phyloP scores from a whole-genome alignment of 352 stramenopile species.

The Phytophthora vignae region DNA sequence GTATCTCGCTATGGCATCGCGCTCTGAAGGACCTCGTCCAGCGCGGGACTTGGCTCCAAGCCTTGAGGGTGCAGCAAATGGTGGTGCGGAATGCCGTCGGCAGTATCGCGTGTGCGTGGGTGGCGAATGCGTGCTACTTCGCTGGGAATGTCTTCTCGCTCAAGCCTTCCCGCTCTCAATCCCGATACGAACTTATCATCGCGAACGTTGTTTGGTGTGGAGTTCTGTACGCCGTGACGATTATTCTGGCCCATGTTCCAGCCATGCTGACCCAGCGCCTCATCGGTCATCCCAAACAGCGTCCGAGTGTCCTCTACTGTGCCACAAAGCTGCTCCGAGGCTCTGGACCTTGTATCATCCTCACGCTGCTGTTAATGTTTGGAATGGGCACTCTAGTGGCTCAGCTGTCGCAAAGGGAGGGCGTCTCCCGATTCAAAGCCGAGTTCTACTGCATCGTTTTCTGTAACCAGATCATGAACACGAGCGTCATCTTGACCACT shows the following conservation, averaged over 20 bases:
- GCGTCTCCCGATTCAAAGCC: conserved; percentile 29
- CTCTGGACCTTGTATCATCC: conserved; percentile 1
- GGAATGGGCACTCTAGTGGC: conserved; percentile 17
- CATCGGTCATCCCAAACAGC: conserved; percentile 10
- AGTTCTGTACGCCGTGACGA: conserved; percentile 35
- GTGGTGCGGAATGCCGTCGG: conserved; percentile 35
- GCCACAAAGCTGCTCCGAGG: conserved; percentile 11
- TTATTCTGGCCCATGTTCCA: conserved; percentile 30
- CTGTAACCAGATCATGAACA: conserved; percentile 31
- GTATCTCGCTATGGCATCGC: conserved; percentile 19
- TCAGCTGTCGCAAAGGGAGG: background rate
- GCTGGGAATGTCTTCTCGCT: conserved; percentile 37
- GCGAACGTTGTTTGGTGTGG: conserved; percentile 42
- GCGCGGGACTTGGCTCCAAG: conserved; percentile 27
- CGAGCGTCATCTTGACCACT: conserved; percentile 21
- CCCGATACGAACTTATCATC: conserved; percentile 30
- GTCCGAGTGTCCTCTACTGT: conserved; percentile 24
- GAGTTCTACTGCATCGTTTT: conserved; percentile 42
- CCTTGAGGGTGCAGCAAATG: conserved; percentile 28
- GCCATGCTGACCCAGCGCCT: conserved; percentile 40
- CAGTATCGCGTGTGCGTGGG: conserved; percentile 34
- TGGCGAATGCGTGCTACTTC: conserved; percentile 37
- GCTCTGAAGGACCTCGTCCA: conserved; percentile 26
- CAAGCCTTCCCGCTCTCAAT: conserved; percentile 15
- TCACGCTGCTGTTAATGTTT: conserved; percentile 22